Percentiles rank a stretch among this genome's conserved stretches.
Evolutionary conservation across 2,329 filamentous ascomycete genomes (phyloP).

Genomic region (Exophiala xenobiotica): DNA sequence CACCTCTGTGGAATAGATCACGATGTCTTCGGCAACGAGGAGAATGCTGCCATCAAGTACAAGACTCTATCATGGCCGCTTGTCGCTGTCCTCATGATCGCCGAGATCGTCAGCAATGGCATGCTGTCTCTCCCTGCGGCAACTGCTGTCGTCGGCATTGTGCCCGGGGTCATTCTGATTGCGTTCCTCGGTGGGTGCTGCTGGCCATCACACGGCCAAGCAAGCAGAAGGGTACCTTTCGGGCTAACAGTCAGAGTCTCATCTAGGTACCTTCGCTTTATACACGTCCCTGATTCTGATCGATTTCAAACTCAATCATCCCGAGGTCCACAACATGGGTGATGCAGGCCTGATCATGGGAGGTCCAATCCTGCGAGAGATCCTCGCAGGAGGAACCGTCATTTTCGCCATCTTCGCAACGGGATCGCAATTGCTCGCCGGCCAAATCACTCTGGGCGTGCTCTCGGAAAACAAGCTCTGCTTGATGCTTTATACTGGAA

Average conservation of each 20-base stretch:
- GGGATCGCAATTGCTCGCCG: conserved; percentile 53
- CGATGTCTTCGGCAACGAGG: conserved; percentile 46
- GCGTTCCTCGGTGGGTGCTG: conserved; percentile 44
- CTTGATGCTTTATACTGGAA: conserved; percentile 48
- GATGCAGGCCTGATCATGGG: conserved; percentile 57
- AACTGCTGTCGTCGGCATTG: conserved; percentile 52
- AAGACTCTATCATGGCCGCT: conserved; percentile 55
- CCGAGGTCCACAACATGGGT: conserved; percentile 58
- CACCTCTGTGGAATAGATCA: no score
- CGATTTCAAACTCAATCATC: conserved; percentile 55
- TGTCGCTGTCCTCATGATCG: conserved; percentile 56
- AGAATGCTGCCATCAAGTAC: conserved; percentile 50
- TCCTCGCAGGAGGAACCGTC: conserved; percentile 51
- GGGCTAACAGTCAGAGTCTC: no score
- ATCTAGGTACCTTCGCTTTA: conserved; percentile 45
- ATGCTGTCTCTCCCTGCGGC: conserved; percentile 56
- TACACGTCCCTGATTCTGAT: conserved; percentile 53
- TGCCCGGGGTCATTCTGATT: conserved; percentile 54
- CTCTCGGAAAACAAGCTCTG: conserved; percentile 51
- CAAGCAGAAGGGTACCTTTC: no score
- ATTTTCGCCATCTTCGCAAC: conserved; percentile 54
- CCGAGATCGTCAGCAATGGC: conserved; percentile 56
- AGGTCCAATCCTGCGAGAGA: conserved; percentile 52
- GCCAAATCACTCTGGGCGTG: conserved; percentile 50
- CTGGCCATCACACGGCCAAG: no score